A percentile compares a stretch with the other conserved stretches of the same genome.
Evolutionary conservation across 139 green algal genomes (phyloP).

Genomic region (Volvox reticuliferus): DNA sequence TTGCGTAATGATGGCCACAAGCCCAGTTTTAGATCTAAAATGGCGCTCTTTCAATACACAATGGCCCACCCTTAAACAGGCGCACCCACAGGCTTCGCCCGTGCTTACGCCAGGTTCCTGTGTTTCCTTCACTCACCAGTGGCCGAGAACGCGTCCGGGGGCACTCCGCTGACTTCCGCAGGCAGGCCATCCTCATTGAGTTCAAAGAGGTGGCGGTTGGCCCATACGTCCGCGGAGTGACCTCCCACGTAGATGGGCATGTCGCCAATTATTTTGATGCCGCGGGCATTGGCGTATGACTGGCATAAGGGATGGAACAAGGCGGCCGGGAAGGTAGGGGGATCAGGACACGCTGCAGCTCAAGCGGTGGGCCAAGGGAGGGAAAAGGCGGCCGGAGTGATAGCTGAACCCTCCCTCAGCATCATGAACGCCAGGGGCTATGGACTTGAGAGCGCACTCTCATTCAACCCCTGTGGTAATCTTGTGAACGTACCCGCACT

Average conservation of each 20-base stretch:
- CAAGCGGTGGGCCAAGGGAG: too few relatives aligned
- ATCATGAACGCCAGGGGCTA: too few relatives aligned
- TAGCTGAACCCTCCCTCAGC: too few relatives aligned
- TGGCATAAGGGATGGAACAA: slow-evolving; percentile 47
- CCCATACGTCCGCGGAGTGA: slow-evolving; percentile 96
- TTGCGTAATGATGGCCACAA: too few relatives aligned
- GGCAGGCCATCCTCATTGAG: slow-evolving; percentile 59
- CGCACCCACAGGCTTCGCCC: neutral
- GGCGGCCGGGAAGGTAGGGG: too few relatives aligned
- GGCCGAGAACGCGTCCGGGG: slow-evolving; percentile 95
- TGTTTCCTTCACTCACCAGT: slow-evolving; percentile 62
- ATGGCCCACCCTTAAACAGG: neutral
- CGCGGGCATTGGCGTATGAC: slow-evolving; percentile 89
- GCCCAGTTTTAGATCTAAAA: too few relatives aligned
- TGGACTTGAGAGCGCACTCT: too few relatives aligned
- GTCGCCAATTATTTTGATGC: slow-evolving; percentile 94
- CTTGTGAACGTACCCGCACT: neutral
- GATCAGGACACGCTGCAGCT: too few relatives aligned
- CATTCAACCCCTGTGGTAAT: too few relatives aligned
- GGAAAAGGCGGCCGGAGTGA: too few relatives aligned
- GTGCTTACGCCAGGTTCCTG: neutral
- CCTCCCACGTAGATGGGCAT: slow-evolving; percentile 99
- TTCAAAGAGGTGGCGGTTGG: slow-evolving; percentile 82
- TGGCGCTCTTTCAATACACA: too few relatives aligned
- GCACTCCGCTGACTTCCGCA: slow-evolving; percentile 87